Conservation (phyloP, 371 early-diverging fungal species). For the Syncephalastrum racemosum region DNA sequence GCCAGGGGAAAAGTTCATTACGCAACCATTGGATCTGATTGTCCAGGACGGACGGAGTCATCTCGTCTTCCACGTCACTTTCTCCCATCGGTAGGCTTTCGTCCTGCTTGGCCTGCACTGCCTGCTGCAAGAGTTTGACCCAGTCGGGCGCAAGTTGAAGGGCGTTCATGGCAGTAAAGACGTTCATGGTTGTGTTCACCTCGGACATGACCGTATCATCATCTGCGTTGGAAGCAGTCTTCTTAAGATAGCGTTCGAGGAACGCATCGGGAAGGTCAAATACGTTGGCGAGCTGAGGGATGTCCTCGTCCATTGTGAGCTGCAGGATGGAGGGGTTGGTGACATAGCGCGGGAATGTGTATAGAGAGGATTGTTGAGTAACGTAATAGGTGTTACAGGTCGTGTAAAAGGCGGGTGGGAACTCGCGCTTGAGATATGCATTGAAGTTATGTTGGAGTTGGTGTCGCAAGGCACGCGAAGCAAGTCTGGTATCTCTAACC, state of each 20-base stretch:
- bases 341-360: too few species aligned
- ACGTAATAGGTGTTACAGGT: not conserved
- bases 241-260: too few species aligned
- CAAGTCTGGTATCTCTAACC: too few species aligned
- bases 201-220: too few species aligned
- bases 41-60: not conserved
- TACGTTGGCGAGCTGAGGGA: too few species aligned
- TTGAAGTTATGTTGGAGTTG: not conserved
- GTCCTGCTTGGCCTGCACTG: not conserved
- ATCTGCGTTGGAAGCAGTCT: too few species aligned
- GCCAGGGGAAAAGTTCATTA: conserved; percentile 16
- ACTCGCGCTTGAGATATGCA: not conserved
- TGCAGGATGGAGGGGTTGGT: too few species aligned
- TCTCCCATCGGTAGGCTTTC: not conserved
- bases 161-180: not conserved
- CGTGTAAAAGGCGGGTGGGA: not conserved
- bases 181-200: too few species aligned
- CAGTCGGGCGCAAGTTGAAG: conserved; percentile 9
- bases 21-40: conserved; percentile 12
- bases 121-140: not conserved
- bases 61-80: not conserved
- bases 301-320: too few species aligned
- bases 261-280: too few species aligned
- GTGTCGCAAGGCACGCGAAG: too few species aligned
- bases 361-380: not conserved